These are phyloP conservation scores for Auriculariales sp. DNA, from an alignment of 768 basidiomycete species.

Conservation along the genomic window DNA sequence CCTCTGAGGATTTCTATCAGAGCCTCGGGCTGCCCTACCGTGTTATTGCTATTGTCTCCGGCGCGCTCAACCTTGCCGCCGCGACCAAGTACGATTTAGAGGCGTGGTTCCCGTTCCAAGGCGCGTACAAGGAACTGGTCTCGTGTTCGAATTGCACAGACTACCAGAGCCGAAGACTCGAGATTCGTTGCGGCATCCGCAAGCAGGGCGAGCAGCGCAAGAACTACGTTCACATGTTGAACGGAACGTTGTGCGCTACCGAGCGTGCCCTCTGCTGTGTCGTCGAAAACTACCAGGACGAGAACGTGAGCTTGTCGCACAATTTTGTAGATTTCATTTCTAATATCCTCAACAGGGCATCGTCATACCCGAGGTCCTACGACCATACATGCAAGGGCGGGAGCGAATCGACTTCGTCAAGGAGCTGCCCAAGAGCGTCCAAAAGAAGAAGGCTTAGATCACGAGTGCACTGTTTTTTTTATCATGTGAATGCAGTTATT, in stretches of 20 bases:
- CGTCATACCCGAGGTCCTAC: conserved; percentile 74
- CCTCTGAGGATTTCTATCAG: conserved; percentile 92
- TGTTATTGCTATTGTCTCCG: conserved; percentile 87
- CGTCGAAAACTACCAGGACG: conserved; percentile 97
- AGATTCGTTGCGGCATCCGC: conserved; percentile 88
- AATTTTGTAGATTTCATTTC: conserved; percentile 1
- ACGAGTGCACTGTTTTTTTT: no score
- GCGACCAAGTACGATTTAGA: conserved; percentile 96
- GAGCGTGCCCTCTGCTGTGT: conserved; percentile 93
- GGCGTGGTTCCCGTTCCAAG: conserved; percentile 99
- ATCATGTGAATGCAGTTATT: no score
- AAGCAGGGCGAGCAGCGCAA: conserved; percentile 80
- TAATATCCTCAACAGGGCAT: conserved; percentile 48
- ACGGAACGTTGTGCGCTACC: conserved; percentile 94
- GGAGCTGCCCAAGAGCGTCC: conserved; percentile 57
- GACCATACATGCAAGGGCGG: conserved; percentile 92
- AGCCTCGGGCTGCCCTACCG: conserved; percentile 86
- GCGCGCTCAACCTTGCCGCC: conserved; percentile 92
- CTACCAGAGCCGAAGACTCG: conserved; percentile 88
- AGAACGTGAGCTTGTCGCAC: conserved; percentile 46
- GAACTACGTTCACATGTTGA: conserved; percentile 97
- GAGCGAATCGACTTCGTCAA: conserved; percentile 79
- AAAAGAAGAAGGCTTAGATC: conserved; percentile 53
- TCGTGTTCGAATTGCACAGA: conserved; percentile 98
- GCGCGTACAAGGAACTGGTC: conserved; percentile 90